Evolutionary conservation across 2,329 filamentous ascomycete species (phyloP).

Genomic region (Fusarium scirpi): DNA sequence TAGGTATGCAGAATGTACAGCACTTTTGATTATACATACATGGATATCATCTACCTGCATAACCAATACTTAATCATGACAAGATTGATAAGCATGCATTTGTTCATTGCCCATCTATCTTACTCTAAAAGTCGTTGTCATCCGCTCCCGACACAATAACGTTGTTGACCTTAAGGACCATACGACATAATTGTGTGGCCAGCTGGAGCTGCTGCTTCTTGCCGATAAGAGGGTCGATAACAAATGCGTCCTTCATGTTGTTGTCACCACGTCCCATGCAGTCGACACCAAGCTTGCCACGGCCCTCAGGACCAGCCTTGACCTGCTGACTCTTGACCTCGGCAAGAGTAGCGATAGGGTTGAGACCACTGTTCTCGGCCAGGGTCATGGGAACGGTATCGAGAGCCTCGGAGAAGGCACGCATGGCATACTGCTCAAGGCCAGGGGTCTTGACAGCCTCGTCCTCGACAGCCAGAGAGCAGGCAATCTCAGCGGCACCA

Average conservation of each 20-base stretch:
- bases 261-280: conserved; percentile 97
- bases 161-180: conserved; percentile 98
- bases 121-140: conserved; percentile 82
- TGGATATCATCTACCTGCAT: conserved; percentile 39
- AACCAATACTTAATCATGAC: conserved; percentile 39
- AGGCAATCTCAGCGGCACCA: conserved; percentile 96
- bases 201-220: conserved; percentile 97
- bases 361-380: conserved; percentile 96
- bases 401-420: conserved; percentile 94
- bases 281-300: conserved; percentile 86
- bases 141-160: conserved; percentile 91
- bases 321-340: conserved; percentile 97
- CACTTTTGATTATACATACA: conserved; percentile 37
- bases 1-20: conserved; percentile 11
- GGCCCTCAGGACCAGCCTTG: conserved; percentile 68
- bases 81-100: conserved; percentile 39
- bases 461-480: conserved; percentile 94
- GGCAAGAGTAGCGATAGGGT: conserved; percentile 94
- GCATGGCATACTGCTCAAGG: conserved; percentile 99
- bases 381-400: conserved; percentile 95
- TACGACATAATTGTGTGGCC: conserved; percentile 95
- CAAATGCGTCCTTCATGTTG: conserved; percentile 97
- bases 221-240: conserved; percentile 97
- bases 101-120: conserved; percentile 40
- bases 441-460: conserved; percentile 94